Evolutionary conservation across 2,329 filamentous ascomycete species (phyloP), one percentile per base, ranked within the genome.

Genomic region (Fusarium palustre): DNA sequence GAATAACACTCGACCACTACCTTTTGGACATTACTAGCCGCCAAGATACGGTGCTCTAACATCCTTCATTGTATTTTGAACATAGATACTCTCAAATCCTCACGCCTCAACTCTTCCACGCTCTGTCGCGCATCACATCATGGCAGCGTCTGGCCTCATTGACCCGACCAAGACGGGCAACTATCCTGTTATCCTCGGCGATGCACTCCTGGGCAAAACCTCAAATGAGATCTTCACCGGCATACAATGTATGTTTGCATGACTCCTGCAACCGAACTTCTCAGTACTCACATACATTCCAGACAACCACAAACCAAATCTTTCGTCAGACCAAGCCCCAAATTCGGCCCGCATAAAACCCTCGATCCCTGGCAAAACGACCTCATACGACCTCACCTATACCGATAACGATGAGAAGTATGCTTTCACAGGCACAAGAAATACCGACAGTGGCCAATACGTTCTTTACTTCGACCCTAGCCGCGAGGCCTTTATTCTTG

Each of bases 401-500:
- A 81, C 80, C 58, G 86, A 89, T 65, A 82, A 84, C 54, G 84
- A 83, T 65, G 83, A 84, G 55, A 85, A 85, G 56, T 90, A 91
- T 74, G 81, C 85, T 31, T 91, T 89, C 75, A 83, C 85, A 45
- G 90, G 90, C 62, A 84, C 83, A 3, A 84, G 89, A 54, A 85
- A 84, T 56, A 85, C 83, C 25, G 84, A 85, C 61, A 83, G 86
- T 59, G 83, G 81, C 57, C 85, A 90, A 76, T 90, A 87, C 74
- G 86, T 90, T 38, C 85, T 97, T 53, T 87, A 95, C 60, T 96
- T 95, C 76, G 92, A 97, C 78, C 85, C 90, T 11, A 82, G 85
- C 20, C 89, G 88, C 54, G 89, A 95, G 75, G 90, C 87, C 58
- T 96, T 96, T 70, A 89, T 96, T 30, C 85, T 97, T 56, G 93